Percentiles rank a stretch among this genome's conserved stretches.
These are phyloP conservation scores for Haplosporangium sp. DNA, from an alignment of 371 early-diverging fungal genomes.

Conservation along the genomic window DNA sequence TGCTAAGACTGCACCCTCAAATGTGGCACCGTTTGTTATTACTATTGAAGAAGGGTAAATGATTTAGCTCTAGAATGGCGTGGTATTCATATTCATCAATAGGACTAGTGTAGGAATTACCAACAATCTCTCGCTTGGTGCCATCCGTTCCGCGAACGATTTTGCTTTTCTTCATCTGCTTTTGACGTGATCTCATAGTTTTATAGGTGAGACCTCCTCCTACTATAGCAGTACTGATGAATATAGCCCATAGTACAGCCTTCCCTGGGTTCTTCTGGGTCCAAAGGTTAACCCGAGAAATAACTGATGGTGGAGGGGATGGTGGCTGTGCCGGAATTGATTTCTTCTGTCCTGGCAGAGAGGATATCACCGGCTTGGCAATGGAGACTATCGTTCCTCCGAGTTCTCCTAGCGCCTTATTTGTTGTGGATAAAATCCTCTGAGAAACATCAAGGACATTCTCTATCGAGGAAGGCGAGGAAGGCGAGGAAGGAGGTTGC, in stretches of 20 bases:
- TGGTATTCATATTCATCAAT: not conserved
- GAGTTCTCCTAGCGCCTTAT: slow-evolving; percentile 7
- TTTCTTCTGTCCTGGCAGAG: slow-evolving; percentile 13
- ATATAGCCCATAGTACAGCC: not conserved
- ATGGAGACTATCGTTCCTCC: slow-evolving; percentile 15
- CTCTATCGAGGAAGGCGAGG: slow-evolving; percentile 14
- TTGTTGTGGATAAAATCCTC: slow-evolving; percentile 10
- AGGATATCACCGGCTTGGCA: slow-evolving; percentile 13
- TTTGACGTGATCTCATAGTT: not conserved
- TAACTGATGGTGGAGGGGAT: slow-evolving; percentile 7
- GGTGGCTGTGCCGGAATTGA: slow-evolving; percentile 1
- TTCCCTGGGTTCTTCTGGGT: slow-evolving; percentile 9
- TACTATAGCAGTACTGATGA: slow-evolving; percentile 1
- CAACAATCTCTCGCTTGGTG: slow-evolving; percentile 12
- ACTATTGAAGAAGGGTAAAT: slow-evolving; percentile 2
- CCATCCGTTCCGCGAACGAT: slow-evolving; percentile 8
- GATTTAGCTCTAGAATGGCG: no score
- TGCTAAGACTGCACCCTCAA: slow-evolving; percentile 15
- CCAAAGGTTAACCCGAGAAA: not conserved
- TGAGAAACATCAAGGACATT: slow-evolving; percentile 13
- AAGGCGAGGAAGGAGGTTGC: not conserved
- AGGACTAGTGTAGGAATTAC: not conserved
- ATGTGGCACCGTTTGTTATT: slow-evolving; percentile 21
- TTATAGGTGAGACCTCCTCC: slow-evolving; percentile 7
- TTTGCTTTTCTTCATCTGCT: not conserved